Evolutionary conservation across 768 basidiomycete genomes (phyloP), one percentile per base, ranked within the genome.

Genomic region (Xerocomus spinulosus): DNA sequence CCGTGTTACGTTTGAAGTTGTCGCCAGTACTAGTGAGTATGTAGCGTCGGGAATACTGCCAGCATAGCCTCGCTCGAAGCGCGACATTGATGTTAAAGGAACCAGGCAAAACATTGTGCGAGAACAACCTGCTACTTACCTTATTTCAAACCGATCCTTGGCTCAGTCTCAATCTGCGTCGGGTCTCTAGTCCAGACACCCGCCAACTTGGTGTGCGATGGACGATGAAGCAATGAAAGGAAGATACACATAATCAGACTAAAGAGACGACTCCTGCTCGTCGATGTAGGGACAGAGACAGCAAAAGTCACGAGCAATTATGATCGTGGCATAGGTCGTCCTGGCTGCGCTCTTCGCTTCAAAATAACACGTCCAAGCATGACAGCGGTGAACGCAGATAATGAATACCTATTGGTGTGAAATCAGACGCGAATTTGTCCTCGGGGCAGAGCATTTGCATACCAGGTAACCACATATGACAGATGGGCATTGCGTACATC

Each of bases 391-490:
- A 92, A 79, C 4, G 78, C 85, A 3, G 91, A 94, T 3, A 97
- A 73, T 1, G 92, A 82, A 71, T 89, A 93, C 94, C 94, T 96
- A 57, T 34, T 15, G 17, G 36, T 14, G 13, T 14, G 26, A 48
- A 32, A 28, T 66, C 24, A 63, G 52, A 42, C 17, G 46, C 20
- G 51, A 34, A 35, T n/a, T n/a, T n/a, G n/a, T n/a, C 36, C 36
- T 28, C 26, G 37, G 13, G 33, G 20, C 13, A 26, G 44, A 38
- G 48, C 5, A 32, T 29, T 48, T 29, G 61, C 76, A 29, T 62
- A 93, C 96, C 96, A 99, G 10, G 94, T 99, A 13, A 87, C 79
- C 4, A 96, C 91, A 68, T 99, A 99, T 10, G 92, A 93, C 7
- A 90, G 75, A 70, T 99, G 96, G 30, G 91, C 81, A 67, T 99